Conservation (phyloP, 306 rosid genomes). For the Acacia crassicarpa region DNA sequence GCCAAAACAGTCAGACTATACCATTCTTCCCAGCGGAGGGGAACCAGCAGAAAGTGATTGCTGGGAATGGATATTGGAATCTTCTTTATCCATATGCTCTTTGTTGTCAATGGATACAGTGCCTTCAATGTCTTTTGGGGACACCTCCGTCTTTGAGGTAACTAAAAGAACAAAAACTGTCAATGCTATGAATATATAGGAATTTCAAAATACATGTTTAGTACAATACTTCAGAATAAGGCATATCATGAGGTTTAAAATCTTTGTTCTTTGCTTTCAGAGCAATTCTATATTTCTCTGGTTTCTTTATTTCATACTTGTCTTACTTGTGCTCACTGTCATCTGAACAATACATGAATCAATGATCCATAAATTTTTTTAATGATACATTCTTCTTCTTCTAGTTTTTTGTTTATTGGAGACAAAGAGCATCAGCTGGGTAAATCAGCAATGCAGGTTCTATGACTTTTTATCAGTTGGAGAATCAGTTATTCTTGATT, state of each 20-base stretch:
- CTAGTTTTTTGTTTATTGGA: constrained; percentile 2
- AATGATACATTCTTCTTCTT: background rate
- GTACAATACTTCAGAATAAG: constrained; percentile 8
- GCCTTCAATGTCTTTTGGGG: constrained; percentile 42
- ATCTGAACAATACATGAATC: constrained; percentile 17
- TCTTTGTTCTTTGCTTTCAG: background rate
- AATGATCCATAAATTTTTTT: background rate
- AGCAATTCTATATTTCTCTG: background rate
- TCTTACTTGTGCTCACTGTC: background rate
- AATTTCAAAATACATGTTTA: constrained; percentile 11
- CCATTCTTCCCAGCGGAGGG: constrained; percentile 49
- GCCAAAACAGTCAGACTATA: constrained; percentile 36
- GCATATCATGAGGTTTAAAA: background rate
- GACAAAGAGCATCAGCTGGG: constrained; percentile 14
- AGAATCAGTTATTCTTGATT: background rate
- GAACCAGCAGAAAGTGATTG: constrained; percentile 48
- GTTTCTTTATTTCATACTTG: background rate
- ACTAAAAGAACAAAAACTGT: constrained; percentile 49
- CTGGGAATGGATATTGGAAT: constrained; percentile 43
- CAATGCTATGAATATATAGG: constrained; percentile 10
- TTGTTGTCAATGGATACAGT: constrained; percentile 45
- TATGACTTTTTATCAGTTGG: background rate
- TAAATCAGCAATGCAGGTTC: background rate
- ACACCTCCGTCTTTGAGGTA: constrained; percentile 45
- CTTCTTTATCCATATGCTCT: constrained; percentile 43